Evolutionary conservation across 2,329 filamentous ascomycete genomes (phyloP).

Genomic region (Fusarium keratoplasticum): DNA sequence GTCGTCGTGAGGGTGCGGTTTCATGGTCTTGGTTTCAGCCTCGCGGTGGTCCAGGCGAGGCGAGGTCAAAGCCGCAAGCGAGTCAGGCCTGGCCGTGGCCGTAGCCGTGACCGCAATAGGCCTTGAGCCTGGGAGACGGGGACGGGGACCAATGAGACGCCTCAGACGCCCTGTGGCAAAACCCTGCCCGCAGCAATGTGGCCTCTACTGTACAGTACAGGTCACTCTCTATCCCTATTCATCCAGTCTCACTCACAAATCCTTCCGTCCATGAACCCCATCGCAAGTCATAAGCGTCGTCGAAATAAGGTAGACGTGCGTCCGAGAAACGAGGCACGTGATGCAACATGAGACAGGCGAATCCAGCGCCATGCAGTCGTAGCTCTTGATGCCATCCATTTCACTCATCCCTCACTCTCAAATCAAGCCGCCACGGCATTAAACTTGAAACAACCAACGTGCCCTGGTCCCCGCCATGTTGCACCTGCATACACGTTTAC

Average conservation of each 20-base stretch:
- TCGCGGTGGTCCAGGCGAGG: conserved; percentile 32
- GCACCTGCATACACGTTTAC: not conserved
- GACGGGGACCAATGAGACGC: conserved; percentile 34
- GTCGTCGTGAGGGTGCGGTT: conserved; percentile 25
- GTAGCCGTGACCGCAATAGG: not conserved
- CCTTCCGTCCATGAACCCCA: not conserved
- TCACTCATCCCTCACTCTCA: not conserved
- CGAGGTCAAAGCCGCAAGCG: conserved; percentile 32
- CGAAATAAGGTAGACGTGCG: conserved; percentile 5
- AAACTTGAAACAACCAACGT: not conserved
- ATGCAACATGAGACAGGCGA: conserved; percentile 23
- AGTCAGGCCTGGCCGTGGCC: conserved; percentile 24
- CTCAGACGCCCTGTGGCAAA: conserved; percentile 31
- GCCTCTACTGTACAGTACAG: not conserved
- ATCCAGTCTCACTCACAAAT: not conserved
- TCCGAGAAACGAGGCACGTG: conserved; percentile 14
- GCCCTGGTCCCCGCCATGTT: not conserved
- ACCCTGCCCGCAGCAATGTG: conserved; percentile 14
- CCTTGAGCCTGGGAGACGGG: conserved; percentile 11
- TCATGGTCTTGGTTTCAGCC: conserved; percentile 38
- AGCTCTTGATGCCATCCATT: not conserved
- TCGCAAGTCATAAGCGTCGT: not conserved
- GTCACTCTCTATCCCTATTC: not conserved
- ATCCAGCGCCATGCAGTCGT: conserved; percentile 11
- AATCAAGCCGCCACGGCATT: conserved; percentile 4